Conservation (phyloP, 2,329 filamentous ascomycete species). For the Phoma sp. region DNA sequence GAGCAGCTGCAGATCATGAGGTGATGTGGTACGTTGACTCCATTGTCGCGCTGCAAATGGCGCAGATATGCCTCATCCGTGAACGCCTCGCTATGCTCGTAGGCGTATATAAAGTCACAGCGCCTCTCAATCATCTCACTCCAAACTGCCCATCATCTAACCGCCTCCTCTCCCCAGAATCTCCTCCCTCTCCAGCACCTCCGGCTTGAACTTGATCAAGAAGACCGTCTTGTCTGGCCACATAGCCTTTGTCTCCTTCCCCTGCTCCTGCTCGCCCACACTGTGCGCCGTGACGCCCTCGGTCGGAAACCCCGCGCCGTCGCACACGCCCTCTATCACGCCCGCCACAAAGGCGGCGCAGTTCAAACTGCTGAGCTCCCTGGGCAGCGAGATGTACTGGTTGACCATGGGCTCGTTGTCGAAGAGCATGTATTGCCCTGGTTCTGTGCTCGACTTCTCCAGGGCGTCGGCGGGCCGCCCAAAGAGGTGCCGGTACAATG, state of each 20-base stretch:
- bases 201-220: conserved; percentile 87
- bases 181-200: conserved; percentile 89
- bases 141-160: conserved; percentile 9
- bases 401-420: conserved; percentile 98
- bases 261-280: conserved; percentile 56
- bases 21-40: background rate
- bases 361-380: conserved; percentile 95
- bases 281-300: conserved; percentile 85
- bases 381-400: conserved; percentile 88
- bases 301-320: conserved; percentile 87
- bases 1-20: background rate
- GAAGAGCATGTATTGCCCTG: conserved; percentile 98
- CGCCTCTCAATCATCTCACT: background rate
- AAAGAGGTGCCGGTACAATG: conserved; percentile 92
- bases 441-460: conserved; percentile 84
- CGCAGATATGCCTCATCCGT: background rate
- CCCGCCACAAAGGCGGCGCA: conserved; percentile 95
- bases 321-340: conserved; percentile 93
- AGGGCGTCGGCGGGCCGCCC: conserved; percentile 88
- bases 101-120: background rate
- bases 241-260: conserved; percentile 64
- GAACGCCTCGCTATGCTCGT: conserved; percentile 10
- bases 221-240: conserved; percentile 98
- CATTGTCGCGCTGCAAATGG: background rate
- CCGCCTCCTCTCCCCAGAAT: conserved; percentile 69